Base-by-base conservation (phyloP, 139 green algal species). In the Spirogloea muscicola region DNA sequence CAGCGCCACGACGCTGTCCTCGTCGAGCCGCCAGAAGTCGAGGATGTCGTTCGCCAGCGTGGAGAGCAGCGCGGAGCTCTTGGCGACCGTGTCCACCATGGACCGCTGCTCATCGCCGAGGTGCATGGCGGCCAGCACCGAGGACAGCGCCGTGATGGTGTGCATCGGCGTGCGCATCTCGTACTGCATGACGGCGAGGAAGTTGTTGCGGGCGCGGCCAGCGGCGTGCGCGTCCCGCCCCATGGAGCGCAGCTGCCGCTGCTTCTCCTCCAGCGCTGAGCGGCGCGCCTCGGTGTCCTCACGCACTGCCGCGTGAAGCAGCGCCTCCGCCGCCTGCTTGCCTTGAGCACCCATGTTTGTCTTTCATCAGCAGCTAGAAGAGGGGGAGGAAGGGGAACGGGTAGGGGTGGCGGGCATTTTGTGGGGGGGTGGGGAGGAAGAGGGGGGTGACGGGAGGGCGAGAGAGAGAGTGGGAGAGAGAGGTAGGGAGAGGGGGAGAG, bases 111-210 rank as follows among this genome's bases (percentile, higher is more conserved):
- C 67, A 39, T 68, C 46, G 5, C 66, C 44, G 33, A 76, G 49
- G 3, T 76, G 49, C 21, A 65, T 57, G 31, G 65, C 67, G 29
- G 67, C 67, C 18, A 80, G 52, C 27, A 80, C 49, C n/a, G 72
- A 80, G 1, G 64, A 67, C 39, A 80, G 62, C 27, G 62, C 64
- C 0, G 63, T 80, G 38, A 80, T 80, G 39, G 72, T 55, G 64
- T 80, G 72, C 62, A 80, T 74, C 18, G 72, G 72, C 55, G 72
- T 80, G 0, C 72, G 62, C 72, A 80, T 74, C 41, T 80, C 68
- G 13, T 79, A 29, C 2, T 80, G 76, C 72, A 80, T 80, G 41
- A 76, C 72, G 36, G 42, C 29, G 33, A 80, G 46, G 49, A 80
- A 80, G 49, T 80, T 51, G 72, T 80, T 57, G 25, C 64, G 72